Evolutionary conservation across 2,329 filamentous ascomycete genomes (phyloP), one percentile per base, ranked within the genome.

Genomic region (Sporothrix phasma): DNA sequence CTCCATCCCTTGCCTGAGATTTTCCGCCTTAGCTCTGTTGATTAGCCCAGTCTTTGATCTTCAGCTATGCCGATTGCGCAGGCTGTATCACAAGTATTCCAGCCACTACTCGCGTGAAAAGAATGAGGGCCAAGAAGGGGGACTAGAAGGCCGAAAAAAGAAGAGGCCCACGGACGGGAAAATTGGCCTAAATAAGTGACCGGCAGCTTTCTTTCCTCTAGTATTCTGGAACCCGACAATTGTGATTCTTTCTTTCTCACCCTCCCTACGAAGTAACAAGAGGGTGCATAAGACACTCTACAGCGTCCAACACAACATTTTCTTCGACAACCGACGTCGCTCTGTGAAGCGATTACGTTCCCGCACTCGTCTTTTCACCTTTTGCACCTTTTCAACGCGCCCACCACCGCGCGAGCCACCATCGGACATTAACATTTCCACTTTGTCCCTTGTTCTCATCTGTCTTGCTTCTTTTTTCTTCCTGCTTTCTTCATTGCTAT

Each of bases 11-110:
- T 26, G 24, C 7, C 15, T 24, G n/a, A n/a, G n/a, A 19, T 39
- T 19, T 24, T 39, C 39, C 29, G 26, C 29, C 19, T 34, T 58
- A 26, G 29, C 22, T 54, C 24, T 39, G 10, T 24, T n/a, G n/a
- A n/a, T 58, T 41, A 17, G 53, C 19, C 53, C 34, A 26, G 19
- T 34, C 53, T n/a, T 13, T 26, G 43, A 43, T 41, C 41, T 31
- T 43, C 56, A 31, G 29, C 22, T 29, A 13, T 56, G 64, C 64
- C 64, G 64, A 65, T 46, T 60, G 53, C 64, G 64, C 61, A 65
- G 64, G 61, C 11, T n/a, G 31, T 31, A 61, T 56, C 46, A 19
- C 34, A 58, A 39, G 56, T 58, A 62, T 60, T 60, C 53, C 60
- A 62, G 60, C 64, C 54, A 59, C 64, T 58, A 61, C 34, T 39